Evolutionary conservation across 352 stramenopile genomes (phyloP), one percentile per base, ranked within the genome.

Genomic region (Phytophthora pluvialis): DNA sequence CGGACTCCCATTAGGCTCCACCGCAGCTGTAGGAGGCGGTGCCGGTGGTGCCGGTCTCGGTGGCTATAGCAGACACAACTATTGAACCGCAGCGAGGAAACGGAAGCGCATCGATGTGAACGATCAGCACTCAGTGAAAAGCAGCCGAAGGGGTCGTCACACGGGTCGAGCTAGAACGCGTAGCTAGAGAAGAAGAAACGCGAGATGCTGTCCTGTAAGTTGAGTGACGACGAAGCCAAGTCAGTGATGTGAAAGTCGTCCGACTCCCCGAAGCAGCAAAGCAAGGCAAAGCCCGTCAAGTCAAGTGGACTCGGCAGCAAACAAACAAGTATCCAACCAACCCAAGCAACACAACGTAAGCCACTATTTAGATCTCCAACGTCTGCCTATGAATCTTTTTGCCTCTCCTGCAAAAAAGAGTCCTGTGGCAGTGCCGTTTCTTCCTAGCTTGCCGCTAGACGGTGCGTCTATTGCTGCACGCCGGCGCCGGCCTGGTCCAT

Each of bases 1-100:
- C 7, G 50, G 51, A 29, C 69, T 81, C 13, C 69, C 72, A 1
- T 49, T 83, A 42, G 67, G 62, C 31, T 67, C 78, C 12, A 88
- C 80, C 38, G 72, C 80, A 56, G 80, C 76, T 32, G 76, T 90
- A 4, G 80, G 81, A 13, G 68, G 68, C 0, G 78, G 77, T 12
- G 71, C 76, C n/a, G 42, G 70, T n/a, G 74, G 75, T 15, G 16
- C 31, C 11, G 69, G 73, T 1, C 47, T 89, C 4, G 79, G 78
- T 18, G 78, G 78, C 50, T 93, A 90, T 71, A 91, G 83, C 66
- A 76, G 81, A 73, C 83, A 93, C 80, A 93, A 93, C 60, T 91
- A 82, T 72, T 90, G 75, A 83, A 21, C 53, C 35, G 12, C 57
- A 38, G 5, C 10, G 50, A 46, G 32, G 40, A 59, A 73, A 45